phyloP scores from a whole-genome alignment of 176 grass and related monocot species.

The Zoysia japonica region DNA sequence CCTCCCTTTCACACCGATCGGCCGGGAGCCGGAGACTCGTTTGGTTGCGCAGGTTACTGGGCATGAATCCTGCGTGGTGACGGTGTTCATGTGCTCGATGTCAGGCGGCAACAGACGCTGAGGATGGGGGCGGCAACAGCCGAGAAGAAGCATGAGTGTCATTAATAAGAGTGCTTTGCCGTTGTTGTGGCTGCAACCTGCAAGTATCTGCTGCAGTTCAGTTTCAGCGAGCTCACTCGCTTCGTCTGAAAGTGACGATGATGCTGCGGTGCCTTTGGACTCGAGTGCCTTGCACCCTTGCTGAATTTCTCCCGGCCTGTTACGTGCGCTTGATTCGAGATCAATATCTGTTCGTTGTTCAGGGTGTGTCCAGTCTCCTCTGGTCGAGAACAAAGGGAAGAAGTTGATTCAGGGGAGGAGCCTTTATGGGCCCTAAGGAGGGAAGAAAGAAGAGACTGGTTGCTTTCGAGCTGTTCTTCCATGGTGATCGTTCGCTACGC shows the following conservation, averaged over 20 bases:
- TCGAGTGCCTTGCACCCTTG: not conserved
- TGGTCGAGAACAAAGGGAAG: not conserved
- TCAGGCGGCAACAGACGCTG: constrained; percentile 8
- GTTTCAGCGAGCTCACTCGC: constrained; percentile 2
- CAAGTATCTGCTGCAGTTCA: not conserved
- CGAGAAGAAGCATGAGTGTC: constrained; percentile 21
- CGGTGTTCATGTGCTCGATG: constrained; percentile 45
- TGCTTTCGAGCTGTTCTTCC: constrained; percentile 39
- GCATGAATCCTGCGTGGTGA: constrained; percentile 26
- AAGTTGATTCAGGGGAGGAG: not conserved
- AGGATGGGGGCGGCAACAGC: not conserved
- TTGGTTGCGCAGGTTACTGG: constrained; percentile 19
- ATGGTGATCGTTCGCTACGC: not conserved
- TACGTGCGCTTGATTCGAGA: not conserved
- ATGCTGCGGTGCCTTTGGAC: not conserved
- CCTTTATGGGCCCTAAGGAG: not conserved
- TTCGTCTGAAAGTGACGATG: constrained; percentile 19
- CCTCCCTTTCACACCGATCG: constrained; percentile 17
- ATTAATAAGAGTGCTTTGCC: not conserved
- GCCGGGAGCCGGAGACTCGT: not conserved
- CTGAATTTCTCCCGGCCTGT: not conserved
- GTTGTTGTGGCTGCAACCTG: not conserved
- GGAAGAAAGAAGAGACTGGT: not conserved
- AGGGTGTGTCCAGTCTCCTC: not conserved
- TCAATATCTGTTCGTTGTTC: not conserved